Percentiles rank a stretch among this genome's conserved stretches.
phyloP scores from a whole-genome alignment of 768 basidiomycete genomes.

The Cytidiella melzeri region DNA sequence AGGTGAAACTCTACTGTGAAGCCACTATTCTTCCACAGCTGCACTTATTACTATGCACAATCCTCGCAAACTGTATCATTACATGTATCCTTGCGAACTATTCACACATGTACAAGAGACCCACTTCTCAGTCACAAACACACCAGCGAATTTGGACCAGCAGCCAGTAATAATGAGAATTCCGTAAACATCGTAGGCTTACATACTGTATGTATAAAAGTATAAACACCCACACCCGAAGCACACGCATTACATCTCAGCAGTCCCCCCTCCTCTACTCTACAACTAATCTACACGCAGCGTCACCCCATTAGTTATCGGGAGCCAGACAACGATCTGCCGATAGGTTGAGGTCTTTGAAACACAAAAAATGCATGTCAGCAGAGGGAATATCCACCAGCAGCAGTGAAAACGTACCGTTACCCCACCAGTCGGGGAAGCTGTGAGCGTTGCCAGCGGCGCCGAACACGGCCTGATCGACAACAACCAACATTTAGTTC shows the following conservation, averaged over 20 bases:
- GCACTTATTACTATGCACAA: too few relatives aligned
- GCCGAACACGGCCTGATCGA: conserved; percentile 21
- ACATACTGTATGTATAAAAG: too few relatives aligned
- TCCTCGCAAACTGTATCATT: too few relatives aligned
- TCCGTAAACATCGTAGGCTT: too few relatives aligned
- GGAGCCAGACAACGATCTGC: conserved; percentile 9
- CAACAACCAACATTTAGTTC: not conserved
- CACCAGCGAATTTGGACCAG: too few relatives aligned
- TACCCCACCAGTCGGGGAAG: conserved; percentile 21
- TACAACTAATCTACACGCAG: not conserved
- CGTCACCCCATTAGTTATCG: conserved; percentile 2
- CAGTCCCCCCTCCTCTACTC: not conserved
- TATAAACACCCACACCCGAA: too few relatives aligned
- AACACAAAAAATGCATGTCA: too few relatives aligned
- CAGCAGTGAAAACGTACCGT: not conserved
- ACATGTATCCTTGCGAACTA: too few relatives aligned
- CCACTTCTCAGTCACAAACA: too few relatives aligned
- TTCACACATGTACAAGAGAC: too few relatives aligned
- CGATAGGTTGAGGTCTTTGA: conserved; percentile 5
- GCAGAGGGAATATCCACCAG: not conserved
- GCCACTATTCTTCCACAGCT: too few relatives aligned
- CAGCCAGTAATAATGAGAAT: too few relatives aligned
- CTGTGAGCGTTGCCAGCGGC: conserved; percentile 21
- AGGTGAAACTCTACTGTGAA: conserved; percentile 11
- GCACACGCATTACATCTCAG: not conserved